Percentiles rank a stretch among this genome's conserved stretches.
Evolutionary conservation across 352 stramenopile genomes (phyloP).

Genomic region (Pilasporangium apinafurcum): DNA sequence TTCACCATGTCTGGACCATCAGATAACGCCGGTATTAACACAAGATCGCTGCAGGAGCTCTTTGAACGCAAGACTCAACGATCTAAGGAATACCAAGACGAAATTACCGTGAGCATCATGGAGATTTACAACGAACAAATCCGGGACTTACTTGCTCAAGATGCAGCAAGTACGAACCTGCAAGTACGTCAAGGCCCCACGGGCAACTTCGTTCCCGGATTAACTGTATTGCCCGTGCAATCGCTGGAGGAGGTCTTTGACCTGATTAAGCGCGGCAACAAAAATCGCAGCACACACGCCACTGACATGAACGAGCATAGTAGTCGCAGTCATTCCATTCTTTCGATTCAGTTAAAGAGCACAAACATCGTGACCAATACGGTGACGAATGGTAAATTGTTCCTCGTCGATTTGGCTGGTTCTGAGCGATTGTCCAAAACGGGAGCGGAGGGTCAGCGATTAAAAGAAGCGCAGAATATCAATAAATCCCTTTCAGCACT

Average conservation of each 20-base stretch:
- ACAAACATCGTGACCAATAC: constrained; percentile 71
- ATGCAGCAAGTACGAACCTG: constrained; percentile 73
- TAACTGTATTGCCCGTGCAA: constrained; percentile 71
- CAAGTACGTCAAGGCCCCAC: constrained; percentile 78
- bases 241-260: constrained; percentile 80
- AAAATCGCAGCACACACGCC: constrained; percentile 80
- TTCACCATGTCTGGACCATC: constrained; percentile 74
- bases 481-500: constrained; percentile 94
- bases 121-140: constrained; percentile 98
- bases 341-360: constrained; percentile 84
- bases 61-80: constrained; percentile 69
- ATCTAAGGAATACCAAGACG: constrained; percentile 73
- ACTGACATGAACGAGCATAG: constrained; percentile 90
- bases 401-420: constrained; percentile 87
- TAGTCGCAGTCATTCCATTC: constrained; percentile 83
- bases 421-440: constrained; percentile 90
- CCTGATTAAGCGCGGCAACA: constrained; percentile 80
- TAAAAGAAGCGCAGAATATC: constrained; percentile 93
- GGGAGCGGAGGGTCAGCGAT: constrained; percentile 68
- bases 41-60: constrained; percentile 73
- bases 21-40: constrained; percentile 81
- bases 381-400: constrained; percentile 71
- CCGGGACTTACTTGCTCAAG: constrained; percentile 87
- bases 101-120: constrained; percentile 89
- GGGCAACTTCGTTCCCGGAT: constrained; percentile 79